Evolutionary conservation across 1,139 yeast genomes (phyloP), one percentile per base, ranked within the genome.

Genomic region (Hyphopichia buzzinii): DNA sequence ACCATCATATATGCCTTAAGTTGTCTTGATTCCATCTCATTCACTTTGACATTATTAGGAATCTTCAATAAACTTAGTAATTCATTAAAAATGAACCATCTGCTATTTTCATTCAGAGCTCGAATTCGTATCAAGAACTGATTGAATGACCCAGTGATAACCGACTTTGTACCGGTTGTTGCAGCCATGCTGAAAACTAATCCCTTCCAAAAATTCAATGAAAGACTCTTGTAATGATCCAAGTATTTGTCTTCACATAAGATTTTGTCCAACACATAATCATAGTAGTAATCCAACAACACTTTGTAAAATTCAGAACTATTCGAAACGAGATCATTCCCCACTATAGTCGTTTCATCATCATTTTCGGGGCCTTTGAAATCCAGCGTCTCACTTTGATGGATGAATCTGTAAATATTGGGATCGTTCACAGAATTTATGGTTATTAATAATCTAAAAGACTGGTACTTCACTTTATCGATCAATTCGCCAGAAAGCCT

Each of bases 141-240:
- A 15, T 56, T 58, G 17, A 79, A 59, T 0, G 84, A 65, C 4
- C 59, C 53, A 26, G 71, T 67, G 4, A 81, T 64, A 12, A 77
- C 66, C 2, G 57, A 47, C 33, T 72, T 75, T 10, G 77, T 68
- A 0, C 85, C 81, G 17, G 78, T 73, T 8, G 68, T 45, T 0
- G 88, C 83, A 3, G 89, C 94, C 8, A 72, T 70, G n/a, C 81
- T 71, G 41, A 72, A 70, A 0, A 69, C 55, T 33, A 72, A 62
- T 0, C 92, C 90, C 47, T 57, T 69, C 79, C 82, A 73, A 43
- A 83, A 77, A 36, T 64, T 71, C 2, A 39, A 19, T 1, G 64
- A 51, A 0, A 53, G 34, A 14, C 48, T 50, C 8, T 44, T 44
- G 15, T 33, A 37, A 11, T 39, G 33, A 8, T 40, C 41, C 38